Conservation (phyloP, 1,284 basidiomycete genomes). For the Cerrena zonata region DNA sequence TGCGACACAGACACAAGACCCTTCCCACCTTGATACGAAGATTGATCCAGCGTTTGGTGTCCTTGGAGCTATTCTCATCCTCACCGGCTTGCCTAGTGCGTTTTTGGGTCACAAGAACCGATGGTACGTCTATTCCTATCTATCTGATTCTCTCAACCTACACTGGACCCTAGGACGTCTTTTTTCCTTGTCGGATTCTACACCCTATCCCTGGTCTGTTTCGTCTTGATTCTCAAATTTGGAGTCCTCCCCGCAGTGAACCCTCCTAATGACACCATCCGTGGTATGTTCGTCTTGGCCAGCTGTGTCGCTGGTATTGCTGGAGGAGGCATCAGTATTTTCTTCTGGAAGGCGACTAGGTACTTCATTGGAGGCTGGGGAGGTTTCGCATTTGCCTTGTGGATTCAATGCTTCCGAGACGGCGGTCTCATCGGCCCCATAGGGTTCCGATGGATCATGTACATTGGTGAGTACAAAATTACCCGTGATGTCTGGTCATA, state of each 20-base stretch:
- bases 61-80: constrained; percentile 80
- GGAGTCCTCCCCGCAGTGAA: constrained; percentile 79
- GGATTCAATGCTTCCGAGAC: constrained; percentile 77
- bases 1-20: constrained; percentile 44
- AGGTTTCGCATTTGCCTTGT: constrained; percentile 81
- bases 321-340: constrained; percentile 79
- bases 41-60: constrained; percentile 87
- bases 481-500: constrained; percentile 18
- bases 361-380: constrained; percentile 86
- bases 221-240: constrained; percentile 85
- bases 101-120: constrained; percentile 91
- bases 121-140: constrained; percentile 49
- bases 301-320: constrained; percentile 74
- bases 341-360: constrained; percentile 83
- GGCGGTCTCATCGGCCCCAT: constrained; percentile 77
- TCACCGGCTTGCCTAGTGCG: constrained; percentile 84
- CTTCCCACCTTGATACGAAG: constrained; percentile 62
- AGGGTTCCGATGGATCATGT: constrained; percentile 82
- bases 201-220: constrained; percentile 76
- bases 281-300: constrained; percentile 87
- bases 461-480: constrained; percentile 61
- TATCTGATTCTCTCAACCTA: constrained; percentile 7
- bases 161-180: constrained; percentile 61
- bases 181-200: constrained; percentile 91
- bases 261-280: constrained; percentile 69